These are phyloP conservation scores for Powellomyces hirtus DNA, from an alignment of 192 early-diverging fungal genomes.

Conservation along the genomic window DNA sequence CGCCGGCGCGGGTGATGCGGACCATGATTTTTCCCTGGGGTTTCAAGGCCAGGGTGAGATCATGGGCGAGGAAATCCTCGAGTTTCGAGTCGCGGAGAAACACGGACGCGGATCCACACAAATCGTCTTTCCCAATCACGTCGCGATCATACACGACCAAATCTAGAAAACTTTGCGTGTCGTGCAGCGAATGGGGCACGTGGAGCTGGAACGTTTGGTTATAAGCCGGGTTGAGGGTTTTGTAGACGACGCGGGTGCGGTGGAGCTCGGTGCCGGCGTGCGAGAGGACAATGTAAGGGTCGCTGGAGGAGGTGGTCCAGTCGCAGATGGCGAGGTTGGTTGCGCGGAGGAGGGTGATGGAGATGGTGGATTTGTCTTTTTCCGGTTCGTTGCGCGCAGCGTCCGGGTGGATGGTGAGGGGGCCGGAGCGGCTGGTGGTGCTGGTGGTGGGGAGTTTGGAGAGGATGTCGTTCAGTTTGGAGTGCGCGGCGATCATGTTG, in stretches of 20 bases:
- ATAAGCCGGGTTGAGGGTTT: slow-evolving; percentile 49
- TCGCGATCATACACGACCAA: slow-evolving; percentile 42
- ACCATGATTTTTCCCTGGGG: slow-evolving; percentile 41
- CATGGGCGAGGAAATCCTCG: slow-evolving; percentile 41
- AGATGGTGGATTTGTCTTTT: slow-evolving; percentile 8
- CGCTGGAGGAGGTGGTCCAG: slow-evolving; percentile 23
- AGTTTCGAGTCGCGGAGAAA: slow-evolving; percentile 32
- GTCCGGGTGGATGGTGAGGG: slow-evolving; percentile 19
- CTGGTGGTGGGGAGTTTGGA: slow-evolving; percentile 14
- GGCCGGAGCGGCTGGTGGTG: background rate
- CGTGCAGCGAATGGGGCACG: slow-evolving; percentile 24
- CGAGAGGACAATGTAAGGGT: slow-evolving; percentile 40
- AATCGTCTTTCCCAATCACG: slow-evolving; percentile 30
- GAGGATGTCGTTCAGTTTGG: slow-evolving; percentile 36
- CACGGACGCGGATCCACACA: slow-evolving; percentile 19
- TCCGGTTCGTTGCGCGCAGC: slow-evolving; percentile 26
- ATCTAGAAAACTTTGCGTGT: slow-evolving; percentile 30
- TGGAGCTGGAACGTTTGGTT: slow-evolving; percentile 31
- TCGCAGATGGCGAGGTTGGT: slow-evolving; percentile 36
- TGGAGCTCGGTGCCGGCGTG: slow-evolving; percentile 22
- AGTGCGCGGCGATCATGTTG: slow-evolving; percentile 45
- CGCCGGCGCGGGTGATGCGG: slow-evolving; percentile 33
- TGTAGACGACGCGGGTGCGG: slow-evolving; percentile 26
- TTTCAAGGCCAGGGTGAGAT: slow-evolving; percentile 23
- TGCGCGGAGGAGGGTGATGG: slow-evolving; percentile 39